A percentile compares a stretch with the other conserved stretches of the same genome.
Evolutionary conservation across 2,329 filamentous ascomycete genomes (phyloP).

Genomic region (Neonectria punicea): DNA sequence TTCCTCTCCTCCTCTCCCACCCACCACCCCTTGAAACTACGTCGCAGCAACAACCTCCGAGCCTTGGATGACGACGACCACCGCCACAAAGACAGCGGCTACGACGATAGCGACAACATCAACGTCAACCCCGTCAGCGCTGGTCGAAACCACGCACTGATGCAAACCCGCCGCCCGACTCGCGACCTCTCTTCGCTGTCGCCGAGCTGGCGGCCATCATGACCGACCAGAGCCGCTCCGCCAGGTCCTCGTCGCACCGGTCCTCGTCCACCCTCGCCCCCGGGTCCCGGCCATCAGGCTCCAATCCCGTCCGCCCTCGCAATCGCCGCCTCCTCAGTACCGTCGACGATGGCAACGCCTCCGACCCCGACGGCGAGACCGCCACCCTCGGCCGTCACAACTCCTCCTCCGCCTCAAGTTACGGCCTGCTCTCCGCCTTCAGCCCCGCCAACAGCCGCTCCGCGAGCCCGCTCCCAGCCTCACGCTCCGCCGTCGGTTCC

Average conservation of each 20-base stretch:
- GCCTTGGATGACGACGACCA: slow-evolving; percentile 36
- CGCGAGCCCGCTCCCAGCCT: slow-evolving; percentile 60
- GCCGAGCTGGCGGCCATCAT: slow-evolving; percentile 50
- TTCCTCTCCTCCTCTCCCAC: slow-evolving; percentile 25
- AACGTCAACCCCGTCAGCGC: slow-evolving; percentile 8
- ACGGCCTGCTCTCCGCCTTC: slow-evolving; percentile 45
- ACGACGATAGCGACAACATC: slow-evolving; percentile 18
- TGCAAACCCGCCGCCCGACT: slow-evolving; percentile 44
- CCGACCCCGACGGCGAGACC: slow-evolving; percentile 31
- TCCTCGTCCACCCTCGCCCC: slow-evolving; percentile 59
- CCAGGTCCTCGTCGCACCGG: slow-evolving; percentile 50
- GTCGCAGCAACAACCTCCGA: slow-evolving; percentile 3
- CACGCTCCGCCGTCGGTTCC: slow-evolving; percentile 47
- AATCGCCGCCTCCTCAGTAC: slow-evolving; percentile 58
- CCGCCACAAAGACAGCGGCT: slow-evolving; percentile 4
- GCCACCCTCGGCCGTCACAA: slow-evolving; percentile 36
- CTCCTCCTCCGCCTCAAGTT: slow-evolving; percentile 37
- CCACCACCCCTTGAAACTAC: slow-evolving; percentile 25
- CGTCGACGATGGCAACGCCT: slow-evolving; percentile 41
- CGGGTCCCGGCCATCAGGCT: slow-evolving; percentile 54
- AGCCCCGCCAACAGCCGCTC: slow-evolving; percentile 55
- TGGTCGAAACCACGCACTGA: slow-evolving; percentile 44
- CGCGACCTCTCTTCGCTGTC: slow-evolving; percentile 46
- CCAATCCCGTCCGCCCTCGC: slow-evolving; percentile 58
- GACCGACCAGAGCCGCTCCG: slow-evolving; percentile 47